Percentiles rank a stretch among this genome's conserved stretches.
Evolutionary conservation across 2,329 filamentous ascomycete genomes (phyloP).

Genomic region (Salinomyces thailandicus): DNA sequence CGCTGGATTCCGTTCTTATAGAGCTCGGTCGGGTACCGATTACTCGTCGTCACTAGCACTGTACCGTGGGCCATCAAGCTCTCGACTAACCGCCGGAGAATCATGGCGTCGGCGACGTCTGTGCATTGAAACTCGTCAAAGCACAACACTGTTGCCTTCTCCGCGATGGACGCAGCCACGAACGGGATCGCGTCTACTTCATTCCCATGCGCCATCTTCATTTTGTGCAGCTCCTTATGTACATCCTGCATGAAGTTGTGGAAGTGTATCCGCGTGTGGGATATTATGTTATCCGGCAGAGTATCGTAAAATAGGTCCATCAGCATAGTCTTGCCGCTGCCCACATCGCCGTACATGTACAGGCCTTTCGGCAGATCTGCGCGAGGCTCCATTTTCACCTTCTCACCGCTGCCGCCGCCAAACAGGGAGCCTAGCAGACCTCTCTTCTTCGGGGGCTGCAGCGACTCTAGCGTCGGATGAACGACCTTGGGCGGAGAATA

Average conservation of each 20-base stretch:
- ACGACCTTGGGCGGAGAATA: conserved; percentile 67
- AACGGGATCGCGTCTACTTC: conserved; percentile 86
- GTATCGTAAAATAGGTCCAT: conserved; percentile 99
- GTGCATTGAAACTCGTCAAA: conserved; percentile 99
- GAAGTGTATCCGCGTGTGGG: conserved; percentile 92
- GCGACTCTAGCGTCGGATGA: conserved; percentile 65
- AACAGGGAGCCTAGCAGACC: conserved; percentile 53
- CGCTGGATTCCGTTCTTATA: conserved; percentile 98
- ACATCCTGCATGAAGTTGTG: conserved; percentile 99
- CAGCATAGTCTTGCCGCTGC: conserved; percentile 97
- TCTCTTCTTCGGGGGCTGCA: conserved; percentile 44
- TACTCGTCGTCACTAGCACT: conserved; percentile 89
- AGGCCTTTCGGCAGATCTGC: conserved; percentile 72
- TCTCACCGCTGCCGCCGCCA: conserved; percentile 32
- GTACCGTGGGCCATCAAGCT: conserved; percentile 93
- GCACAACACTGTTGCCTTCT: conserved; percentile 74
- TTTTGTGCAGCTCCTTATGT: conserved; percentile 77
- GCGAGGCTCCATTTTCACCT: conserved; percentile 45
- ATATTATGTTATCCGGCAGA: conserved; percentile 63
- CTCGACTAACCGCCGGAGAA: conserved; percentile 75
- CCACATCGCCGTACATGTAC: conserved; percentile 94
- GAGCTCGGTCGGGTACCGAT: conserved; percentile 88
- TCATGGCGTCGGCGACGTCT: conserved; percentile 98
- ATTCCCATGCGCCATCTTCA: conserved; percentile 81
- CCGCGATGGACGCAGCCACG: conserved; percentile 87